Evolutionary conservation across 2,329 filamentous ascomycete genomes (phyloP).

Genomic region (Aureobasidium sp.): DNA sequence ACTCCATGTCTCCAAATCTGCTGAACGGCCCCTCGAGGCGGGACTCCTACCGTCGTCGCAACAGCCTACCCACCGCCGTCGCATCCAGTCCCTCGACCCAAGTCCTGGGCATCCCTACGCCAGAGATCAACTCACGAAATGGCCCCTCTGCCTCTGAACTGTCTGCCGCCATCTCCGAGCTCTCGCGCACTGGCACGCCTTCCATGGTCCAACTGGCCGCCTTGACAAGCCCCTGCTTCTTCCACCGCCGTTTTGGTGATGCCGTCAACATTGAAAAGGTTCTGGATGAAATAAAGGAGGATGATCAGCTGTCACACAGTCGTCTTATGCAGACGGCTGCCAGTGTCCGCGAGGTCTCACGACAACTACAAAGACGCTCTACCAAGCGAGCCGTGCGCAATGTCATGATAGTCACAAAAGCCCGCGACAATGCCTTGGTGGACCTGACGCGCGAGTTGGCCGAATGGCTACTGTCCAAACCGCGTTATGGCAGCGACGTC

Average conservation of each 20-base stretch:
- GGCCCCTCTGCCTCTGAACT: conserved; percentile 15
- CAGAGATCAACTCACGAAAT: conserved; percentile 3
- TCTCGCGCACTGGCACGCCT: conserved; percentile 13
- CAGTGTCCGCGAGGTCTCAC: conserved; percentile 88
- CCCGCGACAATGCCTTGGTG: conserved; percentile 87
- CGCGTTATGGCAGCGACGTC: conserved; percentile 79
- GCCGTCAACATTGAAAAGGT: conserved; percentile 92
- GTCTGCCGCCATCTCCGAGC: conserved; percentile 14
- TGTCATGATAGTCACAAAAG: conserved; percentile 98
- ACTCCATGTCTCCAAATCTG: conserved; percentile 5
- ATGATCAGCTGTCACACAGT: conserved; percentile 85
- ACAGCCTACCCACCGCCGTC: conserved; percentile 15
- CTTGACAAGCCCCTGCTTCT: conserved; percentile 90
- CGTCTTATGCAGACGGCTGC: conserved; percentile 91
- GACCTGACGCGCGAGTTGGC: conserved; percentile 79
- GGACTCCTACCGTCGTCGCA: conserved; percentile 15
- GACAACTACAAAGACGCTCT: conserved; percentile 84
- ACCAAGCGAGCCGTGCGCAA: conserved; percentile 87
- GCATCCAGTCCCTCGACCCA: conserved; percentile 14
- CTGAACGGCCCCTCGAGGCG: neutral
- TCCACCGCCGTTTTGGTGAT: conserved; percentile 94
- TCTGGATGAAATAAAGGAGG: conserved; percentile 83
- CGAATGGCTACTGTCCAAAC: conserved; percentile 79
- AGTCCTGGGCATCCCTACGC: conserved; percentile 11
- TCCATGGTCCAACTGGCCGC: conserved; percentile 46